These are phyloP conservation scores for Microglena sp. DNA, from an alignment of 139 green algal species.

Conservation along the genomic window DNA sequence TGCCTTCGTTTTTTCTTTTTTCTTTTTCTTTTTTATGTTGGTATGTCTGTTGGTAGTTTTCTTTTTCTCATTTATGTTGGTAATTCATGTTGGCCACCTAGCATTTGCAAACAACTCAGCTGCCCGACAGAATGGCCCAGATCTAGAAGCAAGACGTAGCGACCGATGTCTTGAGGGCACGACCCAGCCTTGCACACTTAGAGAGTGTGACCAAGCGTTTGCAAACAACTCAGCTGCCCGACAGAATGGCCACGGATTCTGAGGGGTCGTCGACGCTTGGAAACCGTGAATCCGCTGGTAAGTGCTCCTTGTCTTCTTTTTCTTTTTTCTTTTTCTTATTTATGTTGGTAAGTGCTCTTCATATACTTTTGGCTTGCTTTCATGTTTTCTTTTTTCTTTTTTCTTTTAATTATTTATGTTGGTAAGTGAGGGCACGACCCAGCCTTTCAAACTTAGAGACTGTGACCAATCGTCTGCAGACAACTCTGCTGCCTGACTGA, in stretches of 20 bases:
- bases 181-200: background rate
- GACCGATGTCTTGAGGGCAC: background rate
- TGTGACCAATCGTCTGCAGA: slow-evolving; percentile 3
- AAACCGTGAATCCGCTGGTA: background rate
- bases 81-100: no score
- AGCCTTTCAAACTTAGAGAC: slow-evolving; percentile 1
- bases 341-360: no score
- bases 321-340: background rate
- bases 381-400: no score
- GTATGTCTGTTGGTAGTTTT: no score
- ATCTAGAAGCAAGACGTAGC: slow-evolving; percentile 7
- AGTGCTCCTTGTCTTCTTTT: background rate
- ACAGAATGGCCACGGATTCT: background rate
- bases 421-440: background rate
- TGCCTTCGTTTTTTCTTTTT: no score
- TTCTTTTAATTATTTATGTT: no score
- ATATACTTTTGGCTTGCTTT: no score
- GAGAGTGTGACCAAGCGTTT: no score
- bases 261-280: background rate
- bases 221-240: background rate
- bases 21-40: no score
- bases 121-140: slow-evolving; percentile 9
- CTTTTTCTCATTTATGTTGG: no score
- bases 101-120: no score
- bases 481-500: slow-evolving; percentile 1